Evolutionary conservation across 2,329 filamentous ascomycete species (phyloP), one percentile per base, ranked within the genome.

Genomic region (Bertia moriformis): DNA sequence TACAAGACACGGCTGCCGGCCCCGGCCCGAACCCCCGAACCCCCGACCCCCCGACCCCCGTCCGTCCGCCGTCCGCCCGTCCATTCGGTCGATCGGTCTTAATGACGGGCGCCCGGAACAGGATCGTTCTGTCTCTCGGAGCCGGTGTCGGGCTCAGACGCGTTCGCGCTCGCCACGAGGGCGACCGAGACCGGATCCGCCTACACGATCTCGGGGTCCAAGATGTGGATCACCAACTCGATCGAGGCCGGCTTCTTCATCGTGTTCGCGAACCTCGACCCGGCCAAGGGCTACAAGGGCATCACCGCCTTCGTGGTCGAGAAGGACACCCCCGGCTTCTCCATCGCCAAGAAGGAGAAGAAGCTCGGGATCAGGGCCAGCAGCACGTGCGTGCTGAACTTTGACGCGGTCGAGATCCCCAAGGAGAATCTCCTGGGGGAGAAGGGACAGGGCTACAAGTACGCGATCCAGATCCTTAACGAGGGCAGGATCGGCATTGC

Each of bases 191-290:
- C 85, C 1, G 69, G 76, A 17, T 72, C 78, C 46, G 87, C 89
- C 22, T 98, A 89, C 67, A 79, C 71, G 61, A 83, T 98, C 60
- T 83, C 76, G 44, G 91, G 91, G 38, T 78, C 76, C 60, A 98
- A 98, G 74, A 98, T 98, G 91, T 98, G 91, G 91, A 98, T 98
- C 62, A 98, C 91, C 46, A 98, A 98, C 70, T 82, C 83, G 38
- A 79, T 89, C 66, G 91, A 98, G 64, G 83, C 91, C 15, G 78
- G 78, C 43, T 81, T 96, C 66, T 98, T 95, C 66, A 89, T 98
- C 53, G 91, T 98, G 42, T 98, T 98, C 55, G 91, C 91, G 53
- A 98, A 95, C 63, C 68, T 98, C 29, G 81, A 95, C 56, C 88
- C 82, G 1, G 79, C 75, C 63, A 87, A 89, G 65, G 89, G 87